Conservation (phyloP, 2,329 filamentous ascomycete species). For the Chaetomium sp. region DNA sequence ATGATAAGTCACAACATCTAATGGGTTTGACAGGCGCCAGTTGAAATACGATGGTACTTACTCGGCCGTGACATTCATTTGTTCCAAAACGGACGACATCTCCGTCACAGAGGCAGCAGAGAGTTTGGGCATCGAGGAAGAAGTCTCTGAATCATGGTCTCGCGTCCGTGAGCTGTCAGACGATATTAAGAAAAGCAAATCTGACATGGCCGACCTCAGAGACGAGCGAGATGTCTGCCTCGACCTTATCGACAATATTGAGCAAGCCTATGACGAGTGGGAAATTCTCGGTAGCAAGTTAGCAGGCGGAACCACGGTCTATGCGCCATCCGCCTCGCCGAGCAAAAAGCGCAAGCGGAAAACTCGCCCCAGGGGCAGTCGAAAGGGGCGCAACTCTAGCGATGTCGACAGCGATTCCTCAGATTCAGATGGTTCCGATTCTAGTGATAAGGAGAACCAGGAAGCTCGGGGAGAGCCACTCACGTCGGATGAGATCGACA, state of each 20-base stretch:
- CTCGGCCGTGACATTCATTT: slow-evolving; percentile 52
- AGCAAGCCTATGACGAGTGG: slow-evolving; percentile 21
- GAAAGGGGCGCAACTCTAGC: slow-evolving; percentile 13
- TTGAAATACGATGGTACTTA: slow-evolving; percentile 53
- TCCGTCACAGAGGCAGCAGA: slow-evolving; percentile 23
- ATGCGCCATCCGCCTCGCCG: slow-evolving; percentile 12
- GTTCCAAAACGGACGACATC: slow-evolving; percentile 57
- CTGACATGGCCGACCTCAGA: slow-evolving; percentile 24
- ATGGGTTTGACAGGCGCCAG: slow-evolving; percentile 33
- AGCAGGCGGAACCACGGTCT: slow-evolving; percentile 20
- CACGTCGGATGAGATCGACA: slow-evolving; percentile 18
- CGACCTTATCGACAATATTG: slow-evolving; percentile 20
- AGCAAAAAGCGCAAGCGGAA: slow-evolving; percentile 23
- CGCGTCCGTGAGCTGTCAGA: slow-evolving; percentile 4
- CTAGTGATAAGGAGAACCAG: slow-evolving; percentile 22
- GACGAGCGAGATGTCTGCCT: slow-evolving; percentile 28
- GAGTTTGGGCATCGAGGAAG: slow-evolving; percentile 18
- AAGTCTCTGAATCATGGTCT: slow-evolving; percentile 14
- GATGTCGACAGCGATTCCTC: slow-evolving; percentile 16
- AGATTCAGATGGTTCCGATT: slow-evolving; percentile 10
- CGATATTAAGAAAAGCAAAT: not conserved
- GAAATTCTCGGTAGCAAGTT: slow-evolving; percentile 16
- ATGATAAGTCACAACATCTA: not conserved
- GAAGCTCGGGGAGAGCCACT: slow-evolving; percentile 5
- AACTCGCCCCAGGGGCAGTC: slow-evolving; percentile 11